Conservation (phyloP, 306 rosid genomes). For the Phaseolus lunatus region DNA sequence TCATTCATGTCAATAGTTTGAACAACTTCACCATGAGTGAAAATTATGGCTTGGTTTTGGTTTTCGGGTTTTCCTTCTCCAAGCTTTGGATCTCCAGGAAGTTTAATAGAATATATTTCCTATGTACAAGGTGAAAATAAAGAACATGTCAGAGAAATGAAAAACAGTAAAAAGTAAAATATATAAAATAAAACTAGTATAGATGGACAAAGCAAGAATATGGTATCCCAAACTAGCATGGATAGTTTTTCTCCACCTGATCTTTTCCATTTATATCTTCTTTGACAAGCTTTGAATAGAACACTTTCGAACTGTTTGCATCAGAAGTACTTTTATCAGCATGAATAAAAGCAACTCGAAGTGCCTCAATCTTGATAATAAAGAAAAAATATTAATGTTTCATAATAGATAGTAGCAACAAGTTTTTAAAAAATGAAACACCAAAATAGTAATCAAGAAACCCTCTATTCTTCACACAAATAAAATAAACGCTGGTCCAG, state of each 20-base stretch:
- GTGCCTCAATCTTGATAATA: slow-evolving; percentile 83
- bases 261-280: slow-evolving; percentile 94
- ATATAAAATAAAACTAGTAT: no score
- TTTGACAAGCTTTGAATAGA: slow-evolving; percentile 94
- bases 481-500: no score
- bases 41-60: slow-evolving; percentile 95
- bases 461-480: neutral
- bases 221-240: neutral
- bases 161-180: no score
- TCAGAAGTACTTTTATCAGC: slow-evolving; percentile 69
- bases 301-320: slow-evolving; percentile 58
- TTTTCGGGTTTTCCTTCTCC: slow-evolving; percentile 99
- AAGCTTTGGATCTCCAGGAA: slow-evolving; percentile 93
- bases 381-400: slow-evolving; percentile 20
- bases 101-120: no score
- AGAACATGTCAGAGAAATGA: no score
- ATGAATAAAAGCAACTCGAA: slow-evolving; percentile 97
- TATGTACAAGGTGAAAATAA: no score
- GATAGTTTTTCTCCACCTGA: slow-evolving; percentile 66
- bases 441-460: slow-evolving; percentile 1
- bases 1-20: slow-evolving; percentile 99
- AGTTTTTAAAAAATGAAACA: no score
- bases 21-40: slow-evolving; percentile 96
- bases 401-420: neutral
- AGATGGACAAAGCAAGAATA: no score